phyloP scores from a whole-genome alignment of 768 basidiomycete species.

The Thelephora ganbajun region DNA sequence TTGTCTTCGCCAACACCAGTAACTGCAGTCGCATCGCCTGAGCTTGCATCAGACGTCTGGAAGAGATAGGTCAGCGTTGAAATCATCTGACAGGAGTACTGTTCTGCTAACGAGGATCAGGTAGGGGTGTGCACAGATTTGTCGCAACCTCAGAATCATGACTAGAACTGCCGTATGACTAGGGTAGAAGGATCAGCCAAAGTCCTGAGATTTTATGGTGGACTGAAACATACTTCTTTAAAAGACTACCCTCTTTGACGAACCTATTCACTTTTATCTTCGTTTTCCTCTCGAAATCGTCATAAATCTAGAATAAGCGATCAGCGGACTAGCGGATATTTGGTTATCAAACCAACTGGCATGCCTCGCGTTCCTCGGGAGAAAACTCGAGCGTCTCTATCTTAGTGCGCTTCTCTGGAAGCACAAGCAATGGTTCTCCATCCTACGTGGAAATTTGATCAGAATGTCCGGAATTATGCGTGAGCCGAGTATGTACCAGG shows the following conservation, averaged over 20 bases:
- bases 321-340: not conserved
- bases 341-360: conserved; percentile 4
- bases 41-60: conserved; percentile 28
- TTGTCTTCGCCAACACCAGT: conserved; percentile 34
- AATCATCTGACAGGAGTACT: not conserved
- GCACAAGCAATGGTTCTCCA: conserved; percentile 52
- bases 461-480: not conserved
- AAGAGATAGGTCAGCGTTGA: not conserved
- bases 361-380: conserved; percentile 47
- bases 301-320: conserved; percentile 30
- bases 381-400: conserved; percentile 50
- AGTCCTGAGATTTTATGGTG: not conserved
- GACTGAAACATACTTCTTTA: conserved; percentile 47
- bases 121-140: conserved; percentile 60
- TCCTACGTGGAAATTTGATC: conserved; percentile 21
- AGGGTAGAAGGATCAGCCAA: not conserved
- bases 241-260: conserved; percentile 45
- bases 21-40: conserved; percentile 36
- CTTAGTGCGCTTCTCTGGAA: conserved; percentile 47
- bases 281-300: conserved; percentile 38
- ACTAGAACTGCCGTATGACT: conserved; percentile 41
- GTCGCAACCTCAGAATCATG: conserved; percentile 63
- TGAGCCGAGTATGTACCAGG: conserved; percentile 15
- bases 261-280: conserved; percentile 46
- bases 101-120: conserved; percentile 41